Percentiles rank a stretch among this genome's conserved stretches.
These are phyloP conservation scores for Epicoccum sorghinum DNA, from an alignment of 2,329 filamentous ascomycete genomes.

Conservation along the genomic window DNA sequence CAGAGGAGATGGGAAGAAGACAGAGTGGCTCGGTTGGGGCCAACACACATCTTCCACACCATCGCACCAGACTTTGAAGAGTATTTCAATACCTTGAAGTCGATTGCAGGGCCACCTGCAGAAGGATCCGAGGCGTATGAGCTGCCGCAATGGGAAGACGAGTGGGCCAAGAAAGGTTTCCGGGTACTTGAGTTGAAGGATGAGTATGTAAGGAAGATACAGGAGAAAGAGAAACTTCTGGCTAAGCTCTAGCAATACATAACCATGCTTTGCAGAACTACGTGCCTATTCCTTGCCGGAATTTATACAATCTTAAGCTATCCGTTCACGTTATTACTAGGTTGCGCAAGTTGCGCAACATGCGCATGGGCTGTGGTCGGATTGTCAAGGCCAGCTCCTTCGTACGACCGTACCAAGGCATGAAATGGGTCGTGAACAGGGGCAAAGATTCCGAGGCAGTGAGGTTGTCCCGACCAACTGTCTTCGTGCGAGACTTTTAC, in stretches of 20 bases:
- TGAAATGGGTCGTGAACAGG: too few species aligned
- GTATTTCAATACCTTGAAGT: conserved; percentile 65
- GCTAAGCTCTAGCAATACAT: background rate
- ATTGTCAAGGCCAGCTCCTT: too few species aligned
- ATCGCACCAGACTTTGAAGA: conserved; percentile 67
- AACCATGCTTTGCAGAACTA: too few species aligned
- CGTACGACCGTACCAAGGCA: too few species aligned
- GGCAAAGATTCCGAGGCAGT: too few species aligned
- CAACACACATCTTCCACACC: conserved; percentile 56
- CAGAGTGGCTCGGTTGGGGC: conserved; percentile 60
- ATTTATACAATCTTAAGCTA: background rate
- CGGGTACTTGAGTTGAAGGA: conserved; percentile 11
- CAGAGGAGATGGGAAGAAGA: conserved; percentile 64
- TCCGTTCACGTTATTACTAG: too few species aligned
- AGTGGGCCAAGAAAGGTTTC: conserved; percentile 7
- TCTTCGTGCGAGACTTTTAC: too few species aligned
- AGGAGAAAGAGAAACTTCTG: background rate
- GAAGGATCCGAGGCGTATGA: conserved; percentile 11
- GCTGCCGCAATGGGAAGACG: conserved; percentile 3
- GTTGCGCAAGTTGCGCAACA: too few species aligned
- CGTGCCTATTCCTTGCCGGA: too few species aligned
- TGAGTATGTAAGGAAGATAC: conserved; percentile 4
- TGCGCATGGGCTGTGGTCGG: too few species aligned
- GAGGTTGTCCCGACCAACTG: too few species aligned
- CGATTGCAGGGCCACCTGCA: conserved; percentile 1